A percentile compares a stretch with the other conserved stretches of the same genome.
These are phyloP conservation scores for Hypoxylon sp. DNA, from an alignment of 2,329 filamentous ascomycete species.

Conservation along the genomic window DNA sequence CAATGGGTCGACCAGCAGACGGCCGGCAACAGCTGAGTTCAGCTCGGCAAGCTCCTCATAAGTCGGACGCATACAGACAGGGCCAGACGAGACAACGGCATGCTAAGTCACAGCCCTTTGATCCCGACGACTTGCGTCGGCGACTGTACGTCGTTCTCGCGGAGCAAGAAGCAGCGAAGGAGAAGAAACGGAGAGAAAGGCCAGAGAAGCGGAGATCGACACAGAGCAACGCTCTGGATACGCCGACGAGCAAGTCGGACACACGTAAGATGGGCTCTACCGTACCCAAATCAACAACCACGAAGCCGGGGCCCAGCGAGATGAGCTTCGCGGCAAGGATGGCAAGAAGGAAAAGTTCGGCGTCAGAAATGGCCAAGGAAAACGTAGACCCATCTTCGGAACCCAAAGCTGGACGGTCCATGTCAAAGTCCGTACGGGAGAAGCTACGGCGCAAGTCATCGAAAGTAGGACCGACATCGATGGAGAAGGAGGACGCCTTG, in stretches of 20 bases:
- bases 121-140: constrained; percentile 67
- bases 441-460: constrained; percentile 41
- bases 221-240: constrained; percentile 22
- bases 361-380: constrained; percentile 7
- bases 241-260: constrained; percentile 7
- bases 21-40: constrained; percentile 11
- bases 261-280: constrained; percentile 1
- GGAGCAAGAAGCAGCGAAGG: constrained; percentile 61
- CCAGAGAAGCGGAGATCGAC: constrained; percentile 36
- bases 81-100: constrained; percentile 24
- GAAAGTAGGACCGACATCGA: constrained; percentile 16
- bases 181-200: constrained; percentile 52
- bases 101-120: constrained; percentile 57
- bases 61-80: constrained; percentile 30
- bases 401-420: constrained; percentile 18
- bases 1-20: constrained; percentile 32
- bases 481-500: constrained; percentile 31
- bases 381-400: constrained; percentile 18
- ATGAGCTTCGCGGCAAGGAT: constrained; percentile 35
- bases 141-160: constrained; percentile 64
- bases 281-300: constrained; percentile 10
- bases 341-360: constrained; percentile 15
- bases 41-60: constrained; percentile 18
- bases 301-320: constrained; percentile 28
- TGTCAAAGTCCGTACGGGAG: constrained; percentile 42